Base-by-base conservation (phyloP, 2,329 filamentous ascomycete species). In the Neopestalotiopsis sp. region DNA sequence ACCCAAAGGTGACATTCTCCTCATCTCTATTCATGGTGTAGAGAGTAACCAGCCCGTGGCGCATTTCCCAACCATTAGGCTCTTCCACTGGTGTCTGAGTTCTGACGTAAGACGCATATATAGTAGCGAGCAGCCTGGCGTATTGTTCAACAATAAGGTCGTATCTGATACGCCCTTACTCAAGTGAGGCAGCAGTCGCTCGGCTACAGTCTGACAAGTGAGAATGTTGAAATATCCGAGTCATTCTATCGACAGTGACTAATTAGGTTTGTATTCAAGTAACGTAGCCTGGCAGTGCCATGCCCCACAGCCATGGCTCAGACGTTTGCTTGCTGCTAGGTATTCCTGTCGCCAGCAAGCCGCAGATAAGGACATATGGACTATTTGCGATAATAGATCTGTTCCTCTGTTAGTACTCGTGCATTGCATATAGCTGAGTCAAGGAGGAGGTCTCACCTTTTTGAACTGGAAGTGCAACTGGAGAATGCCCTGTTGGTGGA, bases 381-480 rank as follows among this genome's bases (percentile, higher is more conserved):
- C 53, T 42, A 82, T 70, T 82, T 82, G 67, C 80, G 76, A 71
- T 82, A 82, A 65, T 80, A 82, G 62, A 82, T 82, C 80, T 82
- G 71, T 53, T n/a, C 59, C 64, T 59, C 56, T 49, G 71, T 79
- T 59, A 79, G 74, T 65, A 49, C 30, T 42, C 9, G 17, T 61
- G 42, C 28, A 34, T 24, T 66, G 49, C 28, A n/a, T 24, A 66
- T 30, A 49, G 49, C 14, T 34, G 30, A 38, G 49, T 34, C 45
- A 58, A 14, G 63, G 45, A 32, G 40, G 30, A 49, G 34, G 12
- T 57, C 63, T 77, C 81, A 97, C 94, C 90, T 97, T 97, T 82
- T 98, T 99, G 86, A 98, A 98, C 81, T 98, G 95, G 80, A 99
- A 99, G 80, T 98, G 95, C 69, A 99, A 88, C 82, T 98, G 95